Evolutionary conservation across 306 rosid species (phyloP), one percentile per base, ranked within the genome.

Genomic region (Pyrus pyrifolia): DNA sequence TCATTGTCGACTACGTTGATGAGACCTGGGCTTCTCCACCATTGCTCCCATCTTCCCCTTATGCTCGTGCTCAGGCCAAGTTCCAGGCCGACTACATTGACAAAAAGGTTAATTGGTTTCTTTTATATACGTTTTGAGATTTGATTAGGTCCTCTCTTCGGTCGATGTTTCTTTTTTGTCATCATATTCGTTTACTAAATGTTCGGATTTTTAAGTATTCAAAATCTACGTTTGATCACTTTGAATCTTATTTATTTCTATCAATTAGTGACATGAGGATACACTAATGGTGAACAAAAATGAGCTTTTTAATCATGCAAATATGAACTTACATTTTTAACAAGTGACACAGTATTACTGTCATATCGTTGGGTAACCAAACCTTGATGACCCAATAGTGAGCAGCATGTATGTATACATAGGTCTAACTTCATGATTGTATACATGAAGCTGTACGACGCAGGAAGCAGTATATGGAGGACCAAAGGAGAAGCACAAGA

Each of bases 71-170:
- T 19, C 86, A 83, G 67, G 92, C 97, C 35, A 85, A 80, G 63
- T 93, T 93, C 31, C 87, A 86, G 97, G 79, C 59, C 5, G 97
- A 91, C 46, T 89, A 68, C 69, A 82, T 91, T 29, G 97, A 91
- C 82, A 87, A 89, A 61, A 84, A 88, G 91, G 93, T 89, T 29
- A 2, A 35, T 42, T 53, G 21, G 1, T 49, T 14, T 35, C 10
- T 35, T 15, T 49, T 49, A 49, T 1, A 0, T 49, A 15, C 53
- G 8, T 7, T 35, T 35, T 35, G 42, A 35, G 42, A 35, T 35
- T 35, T 35, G 42, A 35, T 35, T 35, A 35, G 42, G 9, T 7
- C 42, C 9, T 35, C 40, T 35, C 42, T 7, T 6, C 2, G 10
- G 9, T 35, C 9, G 40, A 35, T 35, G 40, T 35, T 35, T 35